Percentiles rank a stretch among this genome's conserved stretches.
phyloP scores from a whole-genome alignment of 176 grass and related monocot species.

The Eragrostis curvula region DNA sequence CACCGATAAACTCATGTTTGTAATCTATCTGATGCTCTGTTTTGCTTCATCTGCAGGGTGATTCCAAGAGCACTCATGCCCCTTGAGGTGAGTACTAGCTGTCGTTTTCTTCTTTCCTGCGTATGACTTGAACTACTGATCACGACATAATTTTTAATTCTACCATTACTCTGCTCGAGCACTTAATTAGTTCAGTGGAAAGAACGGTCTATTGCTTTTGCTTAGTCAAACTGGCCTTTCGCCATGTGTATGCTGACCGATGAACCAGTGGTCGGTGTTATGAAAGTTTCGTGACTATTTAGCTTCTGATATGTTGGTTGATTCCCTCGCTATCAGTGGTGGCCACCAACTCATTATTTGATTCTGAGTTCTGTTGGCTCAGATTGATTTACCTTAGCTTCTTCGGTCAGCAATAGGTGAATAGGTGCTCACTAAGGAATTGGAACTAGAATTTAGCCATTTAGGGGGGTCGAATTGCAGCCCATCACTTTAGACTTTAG shows the following conservation, averaged over 20 bases:
- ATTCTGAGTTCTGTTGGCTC: slow-evolving; percentile 30
- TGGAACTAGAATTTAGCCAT: slow-evolving; percentile 36
- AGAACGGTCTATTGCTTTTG: neutral
- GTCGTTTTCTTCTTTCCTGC: slow-evolving; percentile 13
- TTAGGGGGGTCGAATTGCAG: slow-evolving; percentile 7
- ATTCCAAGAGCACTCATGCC: slow-evolving; percentile 96
- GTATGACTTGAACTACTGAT: neutral
- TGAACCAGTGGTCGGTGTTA: neutral
- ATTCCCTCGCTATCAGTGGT: slow-evolving; percentile 7
- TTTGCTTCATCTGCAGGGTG: slow-evolving; percentile 62
- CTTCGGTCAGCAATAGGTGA: slow-evolving; percentile 26
- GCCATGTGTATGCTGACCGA: neutral
- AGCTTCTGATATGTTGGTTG: neutral
- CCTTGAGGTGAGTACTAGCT: slow-evolving; percentile 66
- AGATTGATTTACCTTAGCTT: slow-evolving; percentile 38
- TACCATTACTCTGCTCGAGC: neutral
- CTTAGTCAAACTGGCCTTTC: neutral
- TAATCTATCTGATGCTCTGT: neutral
- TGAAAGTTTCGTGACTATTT: neutral
- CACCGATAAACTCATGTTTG: neutral
- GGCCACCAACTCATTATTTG: slow-evolving; percentile 29
- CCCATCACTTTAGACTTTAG: slow-evolving; percentile 37
- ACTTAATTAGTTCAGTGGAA: slow-evolving; percentile 1
- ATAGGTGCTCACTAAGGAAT: slow-evolving; percentile 26
- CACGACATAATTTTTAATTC: slow-evolving; percentile 13